phyloP scores from a whole-genome alignment of 2,329 filamentous ascomycete species.

The Cytospora leucostoma region DNA sequence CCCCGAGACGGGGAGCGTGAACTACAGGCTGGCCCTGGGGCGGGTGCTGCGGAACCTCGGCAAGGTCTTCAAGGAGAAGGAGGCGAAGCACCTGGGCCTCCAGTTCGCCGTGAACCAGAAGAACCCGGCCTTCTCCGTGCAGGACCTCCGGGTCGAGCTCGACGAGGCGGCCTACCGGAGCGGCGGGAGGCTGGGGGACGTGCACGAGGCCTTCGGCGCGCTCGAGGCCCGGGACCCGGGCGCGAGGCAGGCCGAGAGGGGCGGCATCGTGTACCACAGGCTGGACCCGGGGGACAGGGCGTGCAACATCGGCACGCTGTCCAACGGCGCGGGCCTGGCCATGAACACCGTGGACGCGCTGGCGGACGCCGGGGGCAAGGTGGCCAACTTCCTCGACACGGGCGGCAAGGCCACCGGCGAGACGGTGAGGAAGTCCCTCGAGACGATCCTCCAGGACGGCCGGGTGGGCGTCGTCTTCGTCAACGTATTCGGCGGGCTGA shows the following conservation, averaged over 20 bases:
- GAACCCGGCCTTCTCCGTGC: conserved; percentile 12
- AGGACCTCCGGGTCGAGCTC: conserved; percentile 39
- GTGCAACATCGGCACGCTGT: conserved; percentile 74
- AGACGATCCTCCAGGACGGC: conserved; percentile 69
- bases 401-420: conserved; percentile 84
- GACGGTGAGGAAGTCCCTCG: conserved; percentile 77
- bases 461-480: conserved; percentile 68
- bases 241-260: conserved; percentile 47
- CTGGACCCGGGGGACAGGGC: conserved; percentile 48
- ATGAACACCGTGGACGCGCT: conserved; percentile 91
- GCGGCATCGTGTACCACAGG: conserved; percentile 79
- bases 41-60: conserved; percentile 56
- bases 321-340: conserved; percentile 86
- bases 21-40: conserved; percentile 38
- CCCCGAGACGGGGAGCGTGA: conserved; percentile 32
- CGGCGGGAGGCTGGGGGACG: conserved; percentile 41
- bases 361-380: conserved; percentile 63
- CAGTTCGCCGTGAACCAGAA: conserved; percentile 33
- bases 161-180: conserved; percentile 47
- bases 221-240: conserved; percentile 36
- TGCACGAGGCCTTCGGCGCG: conserved; percentile 43
- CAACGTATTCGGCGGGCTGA: conserved; percentile 61
- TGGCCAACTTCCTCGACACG: conserved; percentile 86
- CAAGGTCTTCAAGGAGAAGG: conserved; percentile 48
- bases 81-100: conserved; percentile 50